A percentile compares a stretch with the other conserved stretches of the same genome.
phyloP scores from a whole-genome alignment of 805 yeast species.

The Monosporozyma servazzii region DNA sequence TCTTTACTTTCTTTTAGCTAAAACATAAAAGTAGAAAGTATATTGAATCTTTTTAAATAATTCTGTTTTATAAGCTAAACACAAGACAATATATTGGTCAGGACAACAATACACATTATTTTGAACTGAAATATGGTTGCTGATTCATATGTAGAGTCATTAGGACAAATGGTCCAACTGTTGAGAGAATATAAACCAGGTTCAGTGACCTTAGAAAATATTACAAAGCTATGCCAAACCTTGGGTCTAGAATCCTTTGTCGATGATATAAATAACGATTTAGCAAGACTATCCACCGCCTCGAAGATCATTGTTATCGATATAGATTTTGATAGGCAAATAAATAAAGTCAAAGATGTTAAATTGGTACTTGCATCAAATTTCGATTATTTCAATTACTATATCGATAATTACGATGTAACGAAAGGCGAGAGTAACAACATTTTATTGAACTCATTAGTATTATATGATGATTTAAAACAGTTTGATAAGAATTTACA shows the following conservation, averaged over 20 bases:
- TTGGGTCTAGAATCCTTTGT: constrained; percentile 28
- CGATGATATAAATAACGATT: constrained; percentile 22
- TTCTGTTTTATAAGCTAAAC: neutral
- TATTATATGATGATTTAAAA: constrained; percentile 20
- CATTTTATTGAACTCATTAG: constrained; percentile 25
- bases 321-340: constrained; percentile 25
- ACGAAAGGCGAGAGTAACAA: constrained; percentile 9
- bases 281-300: constrained; percentile 29
- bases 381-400: constrained; percentile 30
- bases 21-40: neutral
- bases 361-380: constrained; percentile 31
- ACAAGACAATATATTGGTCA: neutral
- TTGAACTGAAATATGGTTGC: constrained; percentile 13
- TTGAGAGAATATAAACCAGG: constrained; percentile 30
- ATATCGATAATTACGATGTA: constrained; percentile 5
- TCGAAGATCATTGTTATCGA: constrained; percentile 31
- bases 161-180: constrained; percentile 24
- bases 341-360: constrained; percentile 26
- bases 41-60: neutral
- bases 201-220: constrained; percentile 24
- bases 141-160: constrained; percentile 21
- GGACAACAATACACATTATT: neutral
- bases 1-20: neutral
- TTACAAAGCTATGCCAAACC: constrained; percentile 28
- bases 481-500: constrained; percentile 28